A percentile compares a stretch with the other conserved stretches of the same genome.
Conservation (phyloP, 306 rosid genomes). For the Citrullus amarus region DNA sequence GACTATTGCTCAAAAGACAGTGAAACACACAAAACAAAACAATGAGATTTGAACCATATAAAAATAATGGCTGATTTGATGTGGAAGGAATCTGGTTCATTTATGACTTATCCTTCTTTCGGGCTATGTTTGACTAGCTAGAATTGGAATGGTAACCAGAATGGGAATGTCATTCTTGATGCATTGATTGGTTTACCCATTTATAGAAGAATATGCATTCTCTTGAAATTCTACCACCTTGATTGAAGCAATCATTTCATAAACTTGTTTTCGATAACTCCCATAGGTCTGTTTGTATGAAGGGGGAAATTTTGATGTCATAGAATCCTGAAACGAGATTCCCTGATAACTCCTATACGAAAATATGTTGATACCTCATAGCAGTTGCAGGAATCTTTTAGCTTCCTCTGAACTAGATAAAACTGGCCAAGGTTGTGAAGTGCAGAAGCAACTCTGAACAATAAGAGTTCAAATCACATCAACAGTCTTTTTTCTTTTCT, state of each 20-base stretch:
- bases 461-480: not conserved
- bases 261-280: not conserved
- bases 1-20: too few species aligned
- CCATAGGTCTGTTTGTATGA: not conserved
- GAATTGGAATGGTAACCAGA: not conserved
- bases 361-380: conserved; percentile 43
- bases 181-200: too few species aligned
- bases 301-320: not conserved
- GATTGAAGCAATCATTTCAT: not conserved
- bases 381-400: conserved; percentile 52
- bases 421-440: conserved; percentile 84
- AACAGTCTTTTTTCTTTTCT: not conserved
- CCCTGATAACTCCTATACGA: too few species aligned
- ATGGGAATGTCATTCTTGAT: not conserved
- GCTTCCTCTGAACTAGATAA: conserved; percentile 53
- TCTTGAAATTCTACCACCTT: too few species aligned
- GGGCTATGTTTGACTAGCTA: not conserved
- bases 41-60: not conserved
- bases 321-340: too few species aligned
- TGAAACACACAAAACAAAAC: not conserved
- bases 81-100: not conserved
- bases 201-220: too few species aligned
- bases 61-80: not conserved
- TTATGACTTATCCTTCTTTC: not conserved
- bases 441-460: conserved; percentile 63